Conservation (phyloP, 768 basidiomycete species). For the Myochromella boudieri region DNA sequence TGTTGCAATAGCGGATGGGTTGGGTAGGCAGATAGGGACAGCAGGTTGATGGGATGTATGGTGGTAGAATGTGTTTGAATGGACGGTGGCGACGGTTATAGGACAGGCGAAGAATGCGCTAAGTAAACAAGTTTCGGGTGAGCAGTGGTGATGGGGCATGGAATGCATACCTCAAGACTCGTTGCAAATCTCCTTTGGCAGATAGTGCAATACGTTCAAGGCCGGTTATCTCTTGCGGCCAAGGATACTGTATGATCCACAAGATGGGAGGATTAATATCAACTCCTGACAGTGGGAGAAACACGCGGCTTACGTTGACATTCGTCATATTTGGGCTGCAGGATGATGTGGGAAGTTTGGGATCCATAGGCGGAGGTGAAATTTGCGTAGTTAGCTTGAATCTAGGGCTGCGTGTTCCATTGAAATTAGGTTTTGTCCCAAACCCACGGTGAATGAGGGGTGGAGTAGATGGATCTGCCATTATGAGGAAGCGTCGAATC, state of each 20-base stretch:
- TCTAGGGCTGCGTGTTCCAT: no score
- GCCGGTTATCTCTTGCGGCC: conserved; percentile 53
- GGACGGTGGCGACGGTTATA: conserved; percentile 58
- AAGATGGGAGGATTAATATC: background rate
- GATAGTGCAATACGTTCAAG: conserved; percentile 69
- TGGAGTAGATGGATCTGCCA: no score
- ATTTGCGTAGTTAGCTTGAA: no score
- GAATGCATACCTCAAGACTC: conserved; percentile 55
- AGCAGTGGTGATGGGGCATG: background rate
- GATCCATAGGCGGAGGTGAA: no score
- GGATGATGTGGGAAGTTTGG: no score
- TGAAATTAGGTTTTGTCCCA: no score
- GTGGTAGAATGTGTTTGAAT: conserved; percentile 45
- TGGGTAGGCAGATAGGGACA: conserved; percentile 33
- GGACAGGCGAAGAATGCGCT: conserved; percentile 68
- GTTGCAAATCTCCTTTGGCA: conserved; percentile 70
- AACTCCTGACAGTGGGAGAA: background rate
- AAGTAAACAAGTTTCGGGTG: background rate
- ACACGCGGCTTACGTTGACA: conserved; percentile 33
- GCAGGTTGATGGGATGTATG: conserved; percentile 21
- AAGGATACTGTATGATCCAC: conserved; percentile 45
- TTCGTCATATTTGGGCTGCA: conserved; percentile 46
- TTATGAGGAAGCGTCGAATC: no score
- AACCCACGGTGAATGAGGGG: no score
- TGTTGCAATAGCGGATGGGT: conserved; percentile 32